Conservation (phyloP, 2,329 filamentous ascomycete species). For the Mycosphaerella sp. region DNA sequence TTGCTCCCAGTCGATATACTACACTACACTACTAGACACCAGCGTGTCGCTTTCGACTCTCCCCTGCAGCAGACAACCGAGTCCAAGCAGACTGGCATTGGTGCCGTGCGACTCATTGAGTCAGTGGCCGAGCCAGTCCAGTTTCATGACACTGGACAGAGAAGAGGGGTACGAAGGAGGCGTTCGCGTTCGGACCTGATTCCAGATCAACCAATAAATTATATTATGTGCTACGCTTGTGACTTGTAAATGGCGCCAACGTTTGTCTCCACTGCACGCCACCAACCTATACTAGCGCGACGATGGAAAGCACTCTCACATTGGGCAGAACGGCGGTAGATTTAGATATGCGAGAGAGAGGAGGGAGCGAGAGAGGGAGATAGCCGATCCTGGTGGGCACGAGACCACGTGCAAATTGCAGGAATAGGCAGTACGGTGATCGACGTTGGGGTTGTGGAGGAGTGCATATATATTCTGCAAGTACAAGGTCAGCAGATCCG, state of each 20-base stretch:
- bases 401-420: neutral
- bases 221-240: neutral
- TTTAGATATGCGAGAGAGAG: neutral
- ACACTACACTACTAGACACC: neutral
- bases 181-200: slow-evolving; percentile 1
- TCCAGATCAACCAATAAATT: neutral
- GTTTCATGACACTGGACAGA: neutral
- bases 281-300: neutral
- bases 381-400: slow-evolving; percentile 2
- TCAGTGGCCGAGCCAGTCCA: neutral
- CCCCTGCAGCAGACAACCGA: neutral
- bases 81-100: neutral
- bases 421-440: neutral
- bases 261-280: slow-evolving; percentile 1
- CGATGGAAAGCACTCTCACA: neutral
- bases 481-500: too few relatives aligned
- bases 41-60: neutral
- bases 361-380: too few relatives aligned
- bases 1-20: neutral
- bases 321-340: neutral
- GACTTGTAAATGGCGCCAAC: neutral
- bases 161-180: neutral
- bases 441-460: neutral
- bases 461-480: too few relatives aligned
- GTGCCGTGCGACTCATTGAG: neutral